These are phyloP conservation scores for Pythium apleroticum DNA, from an alignment of 352 stramenopile species.

Conservation along the genomic window DNA sequence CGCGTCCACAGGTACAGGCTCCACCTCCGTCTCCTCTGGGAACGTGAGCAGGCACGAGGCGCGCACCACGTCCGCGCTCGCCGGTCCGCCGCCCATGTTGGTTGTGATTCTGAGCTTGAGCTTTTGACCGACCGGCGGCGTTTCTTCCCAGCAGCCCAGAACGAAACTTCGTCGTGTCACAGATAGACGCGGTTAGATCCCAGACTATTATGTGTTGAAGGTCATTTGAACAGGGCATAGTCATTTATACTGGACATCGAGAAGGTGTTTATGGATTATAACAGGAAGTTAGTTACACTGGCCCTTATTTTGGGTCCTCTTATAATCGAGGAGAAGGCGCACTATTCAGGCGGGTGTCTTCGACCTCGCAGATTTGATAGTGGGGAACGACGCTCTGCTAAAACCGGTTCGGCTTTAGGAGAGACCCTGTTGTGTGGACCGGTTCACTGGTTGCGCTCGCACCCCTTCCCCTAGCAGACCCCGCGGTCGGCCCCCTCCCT, in stretches of 20 bases:
- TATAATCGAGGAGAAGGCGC: not conserved
- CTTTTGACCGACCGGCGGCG: constrained; percentile 1
- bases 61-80: constrained; percentile 71
- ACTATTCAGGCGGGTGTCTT: constrained; percentile 6
- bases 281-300: not conserved
- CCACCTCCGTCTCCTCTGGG: constrained; percentile 57
- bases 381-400: not conserved
- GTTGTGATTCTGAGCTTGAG: not conserved
- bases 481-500: not conserved
- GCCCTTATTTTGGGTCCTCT: constrained; percentile 22
- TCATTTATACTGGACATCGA: not conserved
- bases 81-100: constrained; percentile 67
- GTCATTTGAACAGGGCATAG: not conserved
- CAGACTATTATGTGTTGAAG: not conserved
- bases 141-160: constrained; percentile 2
- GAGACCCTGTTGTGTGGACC: constrained; percentile 9
- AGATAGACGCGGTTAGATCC: not conserved
- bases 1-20: constrained; percentile 80
- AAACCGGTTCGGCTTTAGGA: constrained; percentile 6
- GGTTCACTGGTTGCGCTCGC: constrained; percentile 26
- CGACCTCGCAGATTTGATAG: constrained; percentile 5
- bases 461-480: constrained; percentile 26
- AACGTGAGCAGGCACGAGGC: constrained; percentile 85
- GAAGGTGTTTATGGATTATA: not conserved
- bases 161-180: constrained; percentile 3